Conservation (phyloP, 441 rosid species). For the Gossypium gossypioides region DNA sequence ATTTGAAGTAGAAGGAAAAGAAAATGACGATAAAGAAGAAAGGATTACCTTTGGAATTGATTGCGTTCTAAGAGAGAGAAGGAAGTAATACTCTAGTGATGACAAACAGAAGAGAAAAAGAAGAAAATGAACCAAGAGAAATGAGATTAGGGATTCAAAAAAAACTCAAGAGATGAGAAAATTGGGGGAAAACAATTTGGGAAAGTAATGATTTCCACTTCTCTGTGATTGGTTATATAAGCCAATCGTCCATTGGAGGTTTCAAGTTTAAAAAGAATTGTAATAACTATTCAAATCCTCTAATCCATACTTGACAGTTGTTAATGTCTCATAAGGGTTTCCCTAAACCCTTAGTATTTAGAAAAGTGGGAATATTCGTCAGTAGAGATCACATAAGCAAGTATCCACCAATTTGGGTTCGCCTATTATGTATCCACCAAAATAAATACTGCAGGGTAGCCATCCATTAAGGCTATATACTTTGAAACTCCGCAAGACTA, state of each 20-base stretch:
- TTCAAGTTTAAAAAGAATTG: neutral
- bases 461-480: too few species aligned
- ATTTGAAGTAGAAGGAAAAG: too few species aligned
- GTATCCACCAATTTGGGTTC: too few species aligned
- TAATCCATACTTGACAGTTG: neutral
- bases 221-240: neutral
- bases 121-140: neutral
- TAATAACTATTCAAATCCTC: neutral
- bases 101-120: neutral
- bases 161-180: neutral
- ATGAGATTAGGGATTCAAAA: neutral
- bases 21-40: too few species aligned
- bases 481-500: too few species aligned
- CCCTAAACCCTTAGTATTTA: neutral
- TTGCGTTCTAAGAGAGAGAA: too few species aligned
- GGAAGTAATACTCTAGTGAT: too few species aligned
- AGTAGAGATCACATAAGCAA: neutral
- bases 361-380: neutral
- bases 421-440: too few species aligned
- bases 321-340: neutral
- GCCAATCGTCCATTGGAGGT: neutral
- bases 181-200: too few species aligned
- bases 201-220: neutral
- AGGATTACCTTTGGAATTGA: too few species aligned
- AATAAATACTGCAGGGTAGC: too few species aligned